These are phyloP conservation scores for Senna siamea DNA, from an alignment of 306 rosid genomes.

Conservation along the genomic window DNA sequence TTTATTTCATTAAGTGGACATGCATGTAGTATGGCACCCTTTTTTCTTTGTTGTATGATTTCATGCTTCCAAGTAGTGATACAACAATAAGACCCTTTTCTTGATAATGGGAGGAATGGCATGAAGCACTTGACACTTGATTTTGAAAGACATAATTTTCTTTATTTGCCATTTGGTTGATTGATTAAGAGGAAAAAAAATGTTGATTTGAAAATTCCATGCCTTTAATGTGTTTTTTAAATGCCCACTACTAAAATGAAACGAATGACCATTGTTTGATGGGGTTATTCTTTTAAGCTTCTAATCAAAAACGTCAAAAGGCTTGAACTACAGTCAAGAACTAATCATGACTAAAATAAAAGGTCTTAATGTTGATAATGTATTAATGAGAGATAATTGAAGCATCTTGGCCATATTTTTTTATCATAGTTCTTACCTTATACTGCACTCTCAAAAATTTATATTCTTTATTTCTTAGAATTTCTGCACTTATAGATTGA, in stretches of 20 bases:
- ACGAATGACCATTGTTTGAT: conserved; percentile 36
- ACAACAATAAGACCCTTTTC: neutral
- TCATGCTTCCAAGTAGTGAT: conserved; percentile 26
- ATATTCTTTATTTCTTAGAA: no score
- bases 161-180: conserved; percentile 26
- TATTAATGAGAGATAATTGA: neutral
- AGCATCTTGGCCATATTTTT: neutral
- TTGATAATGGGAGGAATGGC: neutral
- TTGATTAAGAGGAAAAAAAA: conserved; percentile 25
- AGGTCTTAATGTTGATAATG: conserved; percentile 18
- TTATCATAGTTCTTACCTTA: no score
- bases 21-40: neutral
- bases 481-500: no score
- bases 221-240: conserved; percentile 36
- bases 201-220: conserved; percentile 37
- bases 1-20: conserved; percentile 3
- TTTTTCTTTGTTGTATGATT: conserved; percentile 34
- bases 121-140: neutral
- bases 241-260: conserved; percentile 51
- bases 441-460: no score
- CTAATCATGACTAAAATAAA: conserved; percentile 43
- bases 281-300: conserved; percentile 43
- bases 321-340: conserved; percentile 37
- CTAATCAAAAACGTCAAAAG: conserved; percentile 35
- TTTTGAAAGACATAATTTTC: conserved; percentile 33